Base-by-base conservation (phyloP, 2,329 filamentous ascomycete genomes). In the Metarhizium album region DNA sequence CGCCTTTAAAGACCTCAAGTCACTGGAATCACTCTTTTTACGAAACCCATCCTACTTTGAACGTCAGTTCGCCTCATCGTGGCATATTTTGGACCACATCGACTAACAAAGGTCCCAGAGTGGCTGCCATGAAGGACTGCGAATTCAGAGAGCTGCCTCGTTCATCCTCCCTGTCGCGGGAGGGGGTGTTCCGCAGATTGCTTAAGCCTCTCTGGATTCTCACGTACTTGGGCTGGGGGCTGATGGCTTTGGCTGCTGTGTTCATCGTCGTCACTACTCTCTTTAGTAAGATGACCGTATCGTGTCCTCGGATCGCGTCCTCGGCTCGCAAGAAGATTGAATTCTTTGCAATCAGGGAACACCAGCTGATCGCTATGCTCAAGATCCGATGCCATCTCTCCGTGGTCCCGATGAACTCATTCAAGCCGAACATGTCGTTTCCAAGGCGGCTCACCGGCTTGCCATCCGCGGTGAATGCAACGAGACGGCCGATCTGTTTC, bases 51-150 rank as follows among this genome's bases (percentile, higher is more conserved):
- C 14, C 40, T 43, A 14, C 40, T 43, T 24, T 23, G 3, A 43
- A 43, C 8, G 40, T 43, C 8, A 43, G 40, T 43, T 23, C 53
- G 52, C 61, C 54, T 59, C 58, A 22, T 54, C 14, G 23, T 23
- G 14, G 18, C 35, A 46, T 49, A 33, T 37, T 50, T 27, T 45
- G 29, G 6, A 23, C 22, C 20, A 43, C 3, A 22, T 43, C 5
- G 22, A 24, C 18, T 43, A 24, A 43, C 56, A 63, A 48, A 64
- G 45, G 45, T n/a, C n/a, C 23, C 9, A 22, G 23, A 65, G 62
- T 64, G 59, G 53, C 60, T 43, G 54, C 52, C 33, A 58, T 61
- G 55, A 62, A 59, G 52, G 62, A 63, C 50, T 45, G 53, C 38
- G 62, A 64, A 45, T 58, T 60, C 43, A 59, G 53, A 43, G 50